Conservation (phyloP, 163 green algal species). For the Coccomyxa subellipsoidea region DNA sequence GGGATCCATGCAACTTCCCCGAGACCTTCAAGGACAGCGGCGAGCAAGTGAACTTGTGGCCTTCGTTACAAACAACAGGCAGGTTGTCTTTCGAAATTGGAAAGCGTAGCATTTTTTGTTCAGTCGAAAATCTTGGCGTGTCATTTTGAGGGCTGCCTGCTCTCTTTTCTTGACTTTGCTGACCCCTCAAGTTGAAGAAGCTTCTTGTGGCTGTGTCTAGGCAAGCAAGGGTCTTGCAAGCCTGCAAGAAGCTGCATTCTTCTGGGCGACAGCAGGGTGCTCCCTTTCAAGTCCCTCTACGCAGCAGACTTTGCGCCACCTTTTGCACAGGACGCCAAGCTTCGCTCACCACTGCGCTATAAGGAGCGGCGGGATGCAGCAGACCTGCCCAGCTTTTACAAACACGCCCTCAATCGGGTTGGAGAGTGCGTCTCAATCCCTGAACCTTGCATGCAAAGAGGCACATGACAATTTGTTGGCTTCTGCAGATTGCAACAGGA, state of each 20-base stretch:
- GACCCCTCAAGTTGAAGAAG: too few relatives aligned
- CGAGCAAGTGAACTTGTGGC: conserved; percentile 27
- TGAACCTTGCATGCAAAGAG: neutral
- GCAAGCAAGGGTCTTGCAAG: conserved; percentile 27
- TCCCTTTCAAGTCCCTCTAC: conserved; percentile 29
- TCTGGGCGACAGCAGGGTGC: conserved; percentile 29
- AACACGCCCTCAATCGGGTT: conserved; percentile 26
- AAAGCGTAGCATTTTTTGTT: neutral
- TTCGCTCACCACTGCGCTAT: conserved; percentile 26
- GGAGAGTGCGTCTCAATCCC: conserved; percentile 26
- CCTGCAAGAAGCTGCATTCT: conserved; percentile 15
- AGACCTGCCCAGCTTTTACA: conserved; percentile 34
- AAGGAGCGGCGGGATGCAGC: conserved; percentile 18
- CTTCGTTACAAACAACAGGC: conserved; percentile 24
- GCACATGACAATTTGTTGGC: neutral
- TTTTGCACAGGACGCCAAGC: conserved; percentile 5
- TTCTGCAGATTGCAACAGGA: too few relatives aligned
- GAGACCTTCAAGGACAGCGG: conserved; percentile 9
- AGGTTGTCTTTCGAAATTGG: too few relatives aligned
- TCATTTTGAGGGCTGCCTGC: too few relatives aligned
- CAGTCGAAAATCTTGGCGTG: too few relatives aligned
- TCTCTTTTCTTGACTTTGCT: too few relatives aligned
- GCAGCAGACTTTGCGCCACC: conserved; percentile 24
- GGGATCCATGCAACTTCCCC: conserved; percentile 25
- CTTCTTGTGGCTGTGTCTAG: neutral